Conservation (phyloP, 2,329 filamentous ascomycete genomes). For the Alternaria hordeiaustralica region DNA sequence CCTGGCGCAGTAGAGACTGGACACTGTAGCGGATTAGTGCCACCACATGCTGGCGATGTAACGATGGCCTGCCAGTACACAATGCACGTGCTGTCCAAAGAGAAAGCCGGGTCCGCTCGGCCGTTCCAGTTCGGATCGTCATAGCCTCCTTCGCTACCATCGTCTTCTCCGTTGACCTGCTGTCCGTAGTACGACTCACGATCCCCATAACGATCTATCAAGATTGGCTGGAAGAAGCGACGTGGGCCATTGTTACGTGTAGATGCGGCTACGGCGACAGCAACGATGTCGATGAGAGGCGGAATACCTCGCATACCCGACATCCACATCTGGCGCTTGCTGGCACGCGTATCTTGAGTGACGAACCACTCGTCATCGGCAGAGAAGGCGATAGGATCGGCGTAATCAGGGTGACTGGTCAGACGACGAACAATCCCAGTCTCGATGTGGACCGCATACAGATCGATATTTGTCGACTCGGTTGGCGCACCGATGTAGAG, state of each 20-base stretch:
- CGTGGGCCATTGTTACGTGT: constrained; percentile 56
- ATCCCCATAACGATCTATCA: constrained; percentile 56
- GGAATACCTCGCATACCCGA: constrained; percentile 52
- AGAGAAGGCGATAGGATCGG: constrained; percentile 53
- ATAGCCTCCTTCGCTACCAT: constrained; percentile 20
- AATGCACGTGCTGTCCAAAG: constrained; percentile 52
- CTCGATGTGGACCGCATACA: constrained; percentile 51
- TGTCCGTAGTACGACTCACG: constrained; percentile 56
- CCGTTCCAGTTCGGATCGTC: constrained; percentile 59
- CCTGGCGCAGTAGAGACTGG: constrained; percentile 49
- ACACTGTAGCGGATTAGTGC: constrained; percentile 53
- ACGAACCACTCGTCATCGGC: constrained; percentile 54
- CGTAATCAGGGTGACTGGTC: constrained; percentile 55
- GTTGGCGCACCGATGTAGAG: constrained; percentile 50
- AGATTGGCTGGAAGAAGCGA: constrained; percentile 56
- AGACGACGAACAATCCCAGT: constrained; percentile 53
- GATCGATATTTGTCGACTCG: constrained; percentile 56
- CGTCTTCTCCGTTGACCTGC: constrained; percentile 45
- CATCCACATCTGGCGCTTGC: constrained; percentile 53
- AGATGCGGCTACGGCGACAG: constrained; percentile 37
- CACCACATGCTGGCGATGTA: constrained; percentile 52
- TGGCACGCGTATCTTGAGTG: constrained; percentile 54
- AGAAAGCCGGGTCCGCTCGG: constrained; percentile 54
- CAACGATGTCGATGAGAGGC: constrained; percentile 48
- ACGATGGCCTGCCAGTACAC: constrained; percentile 53